Conservation (phyloP, 106 monocot species). For the Allium sativum region DNA sequence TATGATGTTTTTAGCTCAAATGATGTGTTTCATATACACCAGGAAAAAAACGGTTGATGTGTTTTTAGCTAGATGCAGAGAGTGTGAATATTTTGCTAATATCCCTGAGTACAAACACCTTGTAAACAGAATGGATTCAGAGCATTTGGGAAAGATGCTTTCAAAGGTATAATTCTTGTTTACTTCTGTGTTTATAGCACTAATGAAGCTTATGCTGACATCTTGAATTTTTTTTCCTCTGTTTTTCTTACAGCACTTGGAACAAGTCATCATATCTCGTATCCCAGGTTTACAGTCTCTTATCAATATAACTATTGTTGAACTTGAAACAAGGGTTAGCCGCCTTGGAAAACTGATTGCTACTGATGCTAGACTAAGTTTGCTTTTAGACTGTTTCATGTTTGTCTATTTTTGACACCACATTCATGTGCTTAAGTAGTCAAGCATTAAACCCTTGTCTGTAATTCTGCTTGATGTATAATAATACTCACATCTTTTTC, state of each 20-base stretch:
- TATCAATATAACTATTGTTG: slow-evolving; percentile 76
- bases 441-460: no score
- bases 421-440: no score
- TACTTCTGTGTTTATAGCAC: neutral
- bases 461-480: no score
- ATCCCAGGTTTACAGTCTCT: slow-evolving; percentile 94
- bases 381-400: slow-evolving; percentile 1
- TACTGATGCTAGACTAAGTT: slow-evolving; percentile 83
- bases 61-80: slow-evolving; percentile 55
- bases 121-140: slow-evolving; percentile 57
- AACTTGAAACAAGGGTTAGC: slow-evolving; percentile 72
- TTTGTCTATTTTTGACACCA: neutral
- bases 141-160: slow-evolving; percentile 54
- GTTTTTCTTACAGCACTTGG: slow-evolving; percentile 81
- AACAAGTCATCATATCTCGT: slow-evolving; percentile 87
- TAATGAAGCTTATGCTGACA: neutral
- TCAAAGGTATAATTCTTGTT: slow-evolving; percentile 29
- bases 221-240: neutral
- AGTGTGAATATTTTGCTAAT: slow-evolving; percentile 48
- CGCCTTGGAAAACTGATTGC: slow-evolving; percentile 92
- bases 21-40: no score
- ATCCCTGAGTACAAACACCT: slow-evolving; percentile 62
- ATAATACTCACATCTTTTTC: no score
- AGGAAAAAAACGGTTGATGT: no score
- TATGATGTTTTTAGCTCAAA: no score